A percentile compares a stretch with the other conserved stretches of the same genome.
These are phyloP conservation scores for Gonium pectorale DNA, from an alignment of 139 green algal species.

Conservation along the genomic window DNA sequence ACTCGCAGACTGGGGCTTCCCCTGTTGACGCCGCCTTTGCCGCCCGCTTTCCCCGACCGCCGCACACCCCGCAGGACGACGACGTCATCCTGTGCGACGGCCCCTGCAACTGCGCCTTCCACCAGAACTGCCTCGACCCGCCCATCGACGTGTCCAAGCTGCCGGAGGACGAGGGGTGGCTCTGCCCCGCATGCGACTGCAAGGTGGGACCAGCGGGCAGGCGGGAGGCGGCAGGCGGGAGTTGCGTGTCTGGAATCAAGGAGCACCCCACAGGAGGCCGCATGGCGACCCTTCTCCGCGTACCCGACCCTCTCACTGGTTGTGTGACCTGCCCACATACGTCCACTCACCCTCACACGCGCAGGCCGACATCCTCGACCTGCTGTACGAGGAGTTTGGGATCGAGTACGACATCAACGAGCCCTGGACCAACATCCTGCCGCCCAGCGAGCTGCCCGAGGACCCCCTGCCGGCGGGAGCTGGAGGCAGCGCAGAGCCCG, in stretches of 20 bases:
- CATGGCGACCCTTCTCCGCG: too few species aligned
- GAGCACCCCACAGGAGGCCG: too few species aligned
- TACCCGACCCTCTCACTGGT: too few species aligned
- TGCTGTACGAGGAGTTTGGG: constrained; percentile 40
- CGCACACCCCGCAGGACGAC: constrained; percentile 81
- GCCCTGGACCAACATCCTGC: constrained; percentile 16
- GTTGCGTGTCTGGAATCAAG: not conserved
- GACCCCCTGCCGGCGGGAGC: not conserved
- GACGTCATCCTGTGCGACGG: constrained; percentile 96
- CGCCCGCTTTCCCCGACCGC: too few species aligned
- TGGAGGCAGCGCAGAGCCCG: not conserved
- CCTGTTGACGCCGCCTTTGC: too few species aligned
- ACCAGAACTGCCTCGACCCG: constrained; percentile 78
- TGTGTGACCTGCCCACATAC: too few species aligned
- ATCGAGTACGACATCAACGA: constrained; percentile 44
- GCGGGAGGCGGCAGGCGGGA: not conserved
- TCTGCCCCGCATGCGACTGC: constrained; percentile 84
- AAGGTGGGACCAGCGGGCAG: too few species aligned
- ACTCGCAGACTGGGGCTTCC: too few species aligned
- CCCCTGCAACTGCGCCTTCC: constrained; percentile 84
- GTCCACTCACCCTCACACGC: too few species aligned
- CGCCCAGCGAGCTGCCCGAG: not conserved
- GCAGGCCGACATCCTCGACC: constrained; percentile 49
- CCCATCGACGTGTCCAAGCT: constrained; percentile 68
- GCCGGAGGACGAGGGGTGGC: constrained; percentile 83